phyloP scores from a whole-genome alignment of 73 alveolate genomes.

The Diophrys appendiculata region DNA sequence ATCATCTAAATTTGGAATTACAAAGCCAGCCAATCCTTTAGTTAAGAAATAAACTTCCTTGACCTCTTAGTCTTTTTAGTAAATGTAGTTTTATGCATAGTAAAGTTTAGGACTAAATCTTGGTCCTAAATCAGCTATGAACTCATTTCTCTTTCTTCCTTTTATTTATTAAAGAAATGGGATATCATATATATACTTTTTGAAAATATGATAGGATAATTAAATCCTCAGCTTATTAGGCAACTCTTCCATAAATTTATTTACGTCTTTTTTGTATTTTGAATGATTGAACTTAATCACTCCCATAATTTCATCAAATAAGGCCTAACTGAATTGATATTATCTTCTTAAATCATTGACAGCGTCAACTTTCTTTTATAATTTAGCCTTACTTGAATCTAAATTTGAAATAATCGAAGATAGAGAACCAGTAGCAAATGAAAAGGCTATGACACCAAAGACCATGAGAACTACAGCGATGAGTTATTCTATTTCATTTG shows the following conservation, averaged over 20 bases:
- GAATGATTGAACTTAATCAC: slow-evolving; percentile 61
- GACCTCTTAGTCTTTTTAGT: slow-evolving; percentile 67
- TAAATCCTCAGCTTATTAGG: slow-evolving; percentile 55
- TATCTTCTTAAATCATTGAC: slow-evolving; percentile 42
- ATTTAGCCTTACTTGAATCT: slow-evolving; percentile 48
- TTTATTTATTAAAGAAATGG: no score
- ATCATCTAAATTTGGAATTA: slow-evolving; percentile 42
- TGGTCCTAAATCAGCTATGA: no score
- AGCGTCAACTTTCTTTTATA: slow-evolving; percentile 50
- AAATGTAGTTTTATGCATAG: no score
- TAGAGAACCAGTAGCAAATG: slow-evolving; percentile 59
- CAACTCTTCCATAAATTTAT: slow-evolving; percentile 50
- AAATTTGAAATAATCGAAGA: slow-evolving; percentile 46
- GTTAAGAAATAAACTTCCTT: slow-evolving; percentile 63
- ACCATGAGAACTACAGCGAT: slow-evolving; percentile 58
- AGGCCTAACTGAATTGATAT: slow-evolving; percentile 45
- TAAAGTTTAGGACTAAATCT: no score
- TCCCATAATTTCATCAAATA: slow-evolving; percentile 42
- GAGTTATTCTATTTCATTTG: slow-evolving; percentile 51
- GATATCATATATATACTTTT: no score
- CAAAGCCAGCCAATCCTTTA: slow-evolving; percentile 63
- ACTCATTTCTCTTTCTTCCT: no score
- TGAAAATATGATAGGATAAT: slow-evolving; percentile 52
- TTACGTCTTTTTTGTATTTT: slow-evolving; percentile 36
- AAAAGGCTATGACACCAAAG: slow-evolving; percentile 66